Percentiles rank a stretch among this genome's conserved stretches.
Conservation (phyloP, 2,329 filamentous ascomycete species). For the Sporothrix globosa region DNA sequence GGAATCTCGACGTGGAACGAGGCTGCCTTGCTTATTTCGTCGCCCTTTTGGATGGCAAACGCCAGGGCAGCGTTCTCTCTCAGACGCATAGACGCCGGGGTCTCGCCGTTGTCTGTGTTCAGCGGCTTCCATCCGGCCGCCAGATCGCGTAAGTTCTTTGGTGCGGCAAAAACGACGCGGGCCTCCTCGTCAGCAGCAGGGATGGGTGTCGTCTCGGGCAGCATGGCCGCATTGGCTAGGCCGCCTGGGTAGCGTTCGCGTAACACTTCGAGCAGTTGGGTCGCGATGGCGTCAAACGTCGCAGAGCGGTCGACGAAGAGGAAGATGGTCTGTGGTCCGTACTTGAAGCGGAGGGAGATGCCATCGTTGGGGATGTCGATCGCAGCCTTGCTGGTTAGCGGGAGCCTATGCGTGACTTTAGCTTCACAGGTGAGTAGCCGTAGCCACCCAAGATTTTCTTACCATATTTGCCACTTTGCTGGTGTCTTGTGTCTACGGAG, state of each 20-base stretch:
- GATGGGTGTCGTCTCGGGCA: constrained; percentile 29
- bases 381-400: not conserved
- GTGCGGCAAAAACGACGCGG: constrained; percentile 53
- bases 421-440: not conserved
- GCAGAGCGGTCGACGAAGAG: constrained; percentile 64
- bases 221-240: constrained; percentile 44
- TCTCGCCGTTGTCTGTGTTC: constrained; percentile 46
- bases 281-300: constrained; percentile 60
- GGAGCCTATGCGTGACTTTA: too few species aligned
- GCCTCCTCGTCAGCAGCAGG: not conserved
- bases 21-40: constrained; percentile 43
- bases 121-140: constrained; percentile 56
- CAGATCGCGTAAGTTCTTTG: constrained; percentile 51
- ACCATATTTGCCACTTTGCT: constrained; percentile 33
- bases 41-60: constrained; percentile 50
- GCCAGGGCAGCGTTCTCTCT: constrained; percentile 55
- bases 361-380: constrained; percentile 48
- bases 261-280: constrained; percentile 62
- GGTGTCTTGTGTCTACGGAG: too few species aligned
- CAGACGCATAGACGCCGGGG: constrained; percentile 49
- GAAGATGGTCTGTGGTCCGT: constrained; percentile 71
- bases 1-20: constrained; percentile 46
- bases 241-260: constrained; percentile 60
- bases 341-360: constrained; percentile 71
- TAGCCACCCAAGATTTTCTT: not conserved